A percentile compares a stretch with the other conserved stretches of the same genome.
Conservation (phyloP, 2,329 filamentous ascomycete genomes). For the Alternaria metachromatica region DNA sequence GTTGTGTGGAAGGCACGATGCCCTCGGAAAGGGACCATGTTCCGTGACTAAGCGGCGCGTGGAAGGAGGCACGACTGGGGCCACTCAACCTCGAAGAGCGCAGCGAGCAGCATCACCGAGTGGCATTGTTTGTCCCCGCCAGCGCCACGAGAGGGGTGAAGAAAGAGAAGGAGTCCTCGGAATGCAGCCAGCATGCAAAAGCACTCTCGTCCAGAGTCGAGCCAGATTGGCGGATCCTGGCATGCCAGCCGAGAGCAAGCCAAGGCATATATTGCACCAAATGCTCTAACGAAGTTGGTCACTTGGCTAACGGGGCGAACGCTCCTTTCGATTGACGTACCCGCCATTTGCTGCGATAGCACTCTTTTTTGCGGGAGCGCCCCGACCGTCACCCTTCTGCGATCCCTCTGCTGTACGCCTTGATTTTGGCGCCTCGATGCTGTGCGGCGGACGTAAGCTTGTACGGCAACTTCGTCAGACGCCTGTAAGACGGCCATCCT, state of each 20-base stretch:
- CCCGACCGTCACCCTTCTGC: not conserved
- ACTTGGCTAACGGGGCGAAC: conserved; percentile 11
- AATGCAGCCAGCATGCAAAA: conserved; percentile 13
- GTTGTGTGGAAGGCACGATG: conserved; percentile 22
- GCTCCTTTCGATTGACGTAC: conserved; percentile 5
- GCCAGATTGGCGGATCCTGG: conserved; percentile 35
- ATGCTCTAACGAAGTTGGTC: conserved; percentile 25
- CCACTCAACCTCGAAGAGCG: conserved; percentile 31
- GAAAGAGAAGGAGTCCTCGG: conserved; percentile 6
- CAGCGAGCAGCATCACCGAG: conserved; percentile 35
- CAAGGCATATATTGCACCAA: conserved; percentile 32
- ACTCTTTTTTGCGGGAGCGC: not conserved
- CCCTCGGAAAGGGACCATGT: conserved; percentile 31
- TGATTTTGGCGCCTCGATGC: conserved; percentile 4
- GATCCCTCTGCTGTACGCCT: conserved; percentile 7
- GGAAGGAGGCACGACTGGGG: conserved; percentile 20
- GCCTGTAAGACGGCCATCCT: conserved; percentile 10
- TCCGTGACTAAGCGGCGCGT: conserved; percentile 28
- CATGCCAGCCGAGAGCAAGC: conserved; percentile 22
- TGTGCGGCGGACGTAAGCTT: not conserved
- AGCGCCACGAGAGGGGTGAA: conserved; percentile 19
- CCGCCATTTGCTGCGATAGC: conserved; percentile 12
- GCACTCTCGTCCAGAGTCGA: conserved; percentile 25
- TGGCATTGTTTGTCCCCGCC: conserved; percentile 28
- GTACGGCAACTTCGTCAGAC: conserved; percentile 6